A percentile compares a stretch with the other conserved stretches of the same genome.
Evolutionary conservation across 306 rosid species (phyloP).

Genomic region (Lablab purpureus): DNA sequence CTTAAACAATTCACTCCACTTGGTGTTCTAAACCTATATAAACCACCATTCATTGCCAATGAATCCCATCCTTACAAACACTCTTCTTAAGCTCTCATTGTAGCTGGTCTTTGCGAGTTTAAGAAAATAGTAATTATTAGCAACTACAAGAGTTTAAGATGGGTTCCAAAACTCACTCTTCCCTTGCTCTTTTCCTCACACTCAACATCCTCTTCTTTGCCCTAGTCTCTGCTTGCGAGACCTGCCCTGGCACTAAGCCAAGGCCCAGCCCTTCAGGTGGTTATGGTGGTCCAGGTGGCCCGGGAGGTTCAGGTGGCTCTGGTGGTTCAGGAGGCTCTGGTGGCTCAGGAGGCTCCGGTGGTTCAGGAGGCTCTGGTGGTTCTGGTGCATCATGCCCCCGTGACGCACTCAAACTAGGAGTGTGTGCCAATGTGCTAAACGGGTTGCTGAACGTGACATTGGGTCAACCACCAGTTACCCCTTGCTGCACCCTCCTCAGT

Average conservation of each 20-base stretch:
- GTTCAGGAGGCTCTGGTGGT: not conserved
- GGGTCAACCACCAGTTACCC: constrained; percentile 61
- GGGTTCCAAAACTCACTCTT: constrained; percentile 65
- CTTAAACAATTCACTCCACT: not conserved
- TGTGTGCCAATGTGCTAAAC: constrained; percentile 60
- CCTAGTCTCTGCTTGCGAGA: constrained; percentile 59
- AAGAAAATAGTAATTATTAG: not conserved
- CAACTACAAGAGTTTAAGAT: constrained; percentile 42
- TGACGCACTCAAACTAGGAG: constrained; percentile 63
- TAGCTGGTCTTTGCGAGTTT: not conserved
- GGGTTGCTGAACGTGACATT: constrained; percentile 53
- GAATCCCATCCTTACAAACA: not conserved
- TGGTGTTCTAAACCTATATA: not conserved
- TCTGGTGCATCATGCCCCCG: constrained; percentile 50
- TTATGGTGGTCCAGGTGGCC: not conserved
- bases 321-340: not conserved
- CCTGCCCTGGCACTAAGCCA: constrained; percentile 43
- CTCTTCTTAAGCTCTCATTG: constrained; percentile 22
- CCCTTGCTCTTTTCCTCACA: constrained; percentile 69
- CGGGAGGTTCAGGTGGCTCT: not conserved
- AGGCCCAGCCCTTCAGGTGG: not conserved
- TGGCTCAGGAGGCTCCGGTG: not conserved
- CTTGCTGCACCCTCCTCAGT: constrained; percentile 45
- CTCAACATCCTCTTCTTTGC: constrained; percentile 80
- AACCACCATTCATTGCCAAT: not conserved